These are phyloP conservation scores for Aspergillus sp. DNA, from an alignment of 2,329 filamentous ascomycete species.

Conservation along the genomic window DNA sequence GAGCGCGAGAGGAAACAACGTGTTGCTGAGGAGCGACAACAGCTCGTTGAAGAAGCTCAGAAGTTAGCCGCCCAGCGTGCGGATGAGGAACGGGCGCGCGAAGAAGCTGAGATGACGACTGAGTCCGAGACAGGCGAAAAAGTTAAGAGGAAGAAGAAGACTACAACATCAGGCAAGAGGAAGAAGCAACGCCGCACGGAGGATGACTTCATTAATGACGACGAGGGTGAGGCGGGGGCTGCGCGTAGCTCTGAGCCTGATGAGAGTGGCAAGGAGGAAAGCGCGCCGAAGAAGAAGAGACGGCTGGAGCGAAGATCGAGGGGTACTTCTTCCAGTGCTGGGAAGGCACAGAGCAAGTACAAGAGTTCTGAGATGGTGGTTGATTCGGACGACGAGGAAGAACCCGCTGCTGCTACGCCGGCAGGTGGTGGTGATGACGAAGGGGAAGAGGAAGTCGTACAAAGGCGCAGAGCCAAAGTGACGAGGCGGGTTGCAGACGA, in stretches of 20 bases:
- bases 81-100: slow-evolving; percentile 67
- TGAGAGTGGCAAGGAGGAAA: slow-evolving; percentile 36
- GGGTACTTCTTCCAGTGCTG: slow-evolving; percentile 7
- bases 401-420: slow-evolving; percentile 42
- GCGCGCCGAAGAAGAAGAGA: slow-evolving; percentile 58
- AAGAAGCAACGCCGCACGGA: slow-evolving; percentile 40
- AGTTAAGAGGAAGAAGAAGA: slow-evolving; percentile 67
- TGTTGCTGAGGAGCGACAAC: slow-evolving; percentile 81
- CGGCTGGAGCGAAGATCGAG: slow-evolving; percentile 56
- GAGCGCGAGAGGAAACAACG: slow-evolving; percentile 75
- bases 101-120: slow-evolving; percentile 77
- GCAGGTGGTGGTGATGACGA: slow-evolving; percentile 18
- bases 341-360: slow-evolving; percentile 61
- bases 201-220: slow-evolving; percentile 32
- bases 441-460: slow-evolving; percentile 37
- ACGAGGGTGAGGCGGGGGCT: slow-evolving; percentile 27
- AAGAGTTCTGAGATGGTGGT: slow-evolving; percentile 84
- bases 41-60: slow-evolving; percentile 74
- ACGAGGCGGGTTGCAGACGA: slow-evolving; percentile 39
- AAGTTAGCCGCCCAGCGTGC: slow-evolving; percentile 68
- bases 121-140: slow-evolving; percentile 81
- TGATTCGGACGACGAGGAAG: slow-evolving; percentile 61
- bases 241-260: slow-evolving; percentile 28
- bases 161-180: slow-evolving; percentile 71
- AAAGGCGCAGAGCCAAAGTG: slow-evolving; percentile 34